Base-by-base conservation (phyloP, 768 basidiomycete species). In the Russula virescens region DNA sequence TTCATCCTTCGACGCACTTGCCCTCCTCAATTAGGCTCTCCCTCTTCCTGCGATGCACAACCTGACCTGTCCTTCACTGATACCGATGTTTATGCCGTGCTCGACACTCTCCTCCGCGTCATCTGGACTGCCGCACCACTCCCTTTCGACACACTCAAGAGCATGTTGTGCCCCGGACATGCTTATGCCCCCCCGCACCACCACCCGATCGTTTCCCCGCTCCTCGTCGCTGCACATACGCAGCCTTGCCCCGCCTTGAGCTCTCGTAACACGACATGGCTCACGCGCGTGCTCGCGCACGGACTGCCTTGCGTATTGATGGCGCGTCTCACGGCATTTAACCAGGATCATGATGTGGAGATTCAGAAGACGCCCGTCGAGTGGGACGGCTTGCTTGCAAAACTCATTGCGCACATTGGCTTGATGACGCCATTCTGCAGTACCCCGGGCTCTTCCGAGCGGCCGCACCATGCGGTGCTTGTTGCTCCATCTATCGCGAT, bases 401-500 rank as follows among this genome's bases (percentile, higher is more conserved):
- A 74, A 50, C 74, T 83, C 51, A 66, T 80, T 2, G 79, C 79
- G 26, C 71, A 74, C 48, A 77, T 76, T 2, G 81, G 81, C 16
- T 80, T 81, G 54, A 73, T 73, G 18, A 50, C 19, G 11, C 51
- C 55, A 9, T 7, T 43, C 18, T 13, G 26, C 11, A 13, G 11
- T 5, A 23, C 40, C 3, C 1, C 35, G 5, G 34, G 21, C 19
- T 19, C 42, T 40, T 35, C 43, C 19, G 55, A 25, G 28, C 38
- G 16, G n/a, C 18, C 23, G 3, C 5, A 4, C 8, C 7, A 7
- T 31, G 9, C 55, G 9, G 21, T 18, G 10, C n/a, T 53, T 59
- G 13, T 45, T 34, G 3, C 28, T 40, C 31, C 48, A 11, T 7
- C 9, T 16, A 9, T 8, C 0, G 3, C 25, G 4, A 18, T 13